Percentiles rank a stretch among this genome's conserved stretches.
These are phyloP conservation scores for Solanum phureja DNA, from an alignment of 257 asterid species.

Conservation along the genomic window DNA sequence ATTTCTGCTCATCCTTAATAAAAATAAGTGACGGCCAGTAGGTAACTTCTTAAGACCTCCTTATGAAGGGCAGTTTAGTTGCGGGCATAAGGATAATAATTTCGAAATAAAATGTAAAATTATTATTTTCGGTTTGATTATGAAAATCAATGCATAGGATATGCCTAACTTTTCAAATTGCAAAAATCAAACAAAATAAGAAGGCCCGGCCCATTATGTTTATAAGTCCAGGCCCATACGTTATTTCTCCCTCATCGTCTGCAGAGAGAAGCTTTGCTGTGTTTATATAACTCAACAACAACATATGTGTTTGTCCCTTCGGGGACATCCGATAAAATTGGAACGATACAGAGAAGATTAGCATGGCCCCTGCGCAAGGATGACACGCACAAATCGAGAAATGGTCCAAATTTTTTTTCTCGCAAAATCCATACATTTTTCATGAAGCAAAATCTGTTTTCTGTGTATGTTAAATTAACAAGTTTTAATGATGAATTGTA, in stretches of 20 bases:
- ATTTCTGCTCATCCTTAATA: background rate
- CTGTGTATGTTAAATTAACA: too few relatives aligned
- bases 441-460: too few relatives aligned
- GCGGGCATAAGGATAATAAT: background rate
- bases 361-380: conserved; percentile 35
- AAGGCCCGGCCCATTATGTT: background rate
- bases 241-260: background rate
- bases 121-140: too few relatives aligned
- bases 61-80: background rate
- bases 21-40: background rate
- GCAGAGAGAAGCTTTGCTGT: background rate
- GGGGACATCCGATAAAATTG: conserved; percentile 36
- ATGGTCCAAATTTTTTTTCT: background rate
- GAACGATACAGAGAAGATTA: conserved; percentile 37
- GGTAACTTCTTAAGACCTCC: background rate
- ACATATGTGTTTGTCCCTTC: background rate
- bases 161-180: too few relatives aligned
- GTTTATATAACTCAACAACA: background rate
- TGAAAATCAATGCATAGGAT: too few relatives aligned
- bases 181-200: too few relatives aligned
- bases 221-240: background rate
- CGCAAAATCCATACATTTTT: too few relatives aligned
- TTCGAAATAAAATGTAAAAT: background rate
- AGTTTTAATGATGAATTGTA: too few relatives aligned
- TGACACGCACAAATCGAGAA: background rate